Evolutionary conservation across 139 green algal species (phyloP).

Genomic region (Asterochloris sp.): DNA sequence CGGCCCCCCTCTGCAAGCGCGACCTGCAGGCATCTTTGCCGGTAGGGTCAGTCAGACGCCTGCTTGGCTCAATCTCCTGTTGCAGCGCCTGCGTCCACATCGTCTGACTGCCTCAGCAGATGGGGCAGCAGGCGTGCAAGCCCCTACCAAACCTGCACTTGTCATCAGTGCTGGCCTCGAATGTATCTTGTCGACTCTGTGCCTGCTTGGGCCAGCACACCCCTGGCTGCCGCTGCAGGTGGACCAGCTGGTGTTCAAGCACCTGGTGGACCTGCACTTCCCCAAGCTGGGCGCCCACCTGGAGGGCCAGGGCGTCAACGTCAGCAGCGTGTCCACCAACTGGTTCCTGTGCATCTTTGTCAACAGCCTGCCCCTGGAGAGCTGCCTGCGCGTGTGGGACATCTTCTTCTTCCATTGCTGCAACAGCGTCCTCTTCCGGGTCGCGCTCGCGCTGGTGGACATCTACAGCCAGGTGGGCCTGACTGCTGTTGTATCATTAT

Average conservation of each 20-base stretch:
- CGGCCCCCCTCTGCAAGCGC: too few relatives aligned
- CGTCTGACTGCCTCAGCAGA: neutral
- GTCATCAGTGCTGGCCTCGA: neutral
- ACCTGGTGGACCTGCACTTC: slow-evolving; percentile 63
- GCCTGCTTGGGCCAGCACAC: neutral
- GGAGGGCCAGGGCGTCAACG: slow-evolving; percentile 54
- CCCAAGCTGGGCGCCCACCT: slow-evolving; percentile 55
- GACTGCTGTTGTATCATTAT: neutral
- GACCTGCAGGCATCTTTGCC: neutral
- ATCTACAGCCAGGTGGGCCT: slow-evolving; percentile 51
- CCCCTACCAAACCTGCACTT: neutral
- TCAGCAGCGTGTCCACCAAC: slow-evolving; percentile 44
- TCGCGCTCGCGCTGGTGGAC: slow-evolving; percentile 71
- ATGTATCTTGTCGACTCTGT: neutral
- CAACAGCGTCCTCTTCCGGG: slow-evolving; percentile 69
- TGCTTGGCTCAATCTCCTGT: neutral
- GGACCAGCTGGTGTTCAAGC: slow-evolving; percentile 37
- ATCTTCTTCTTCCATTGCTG: slow-evolving; percentile 70
- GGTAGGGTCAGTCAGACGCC: neutral
- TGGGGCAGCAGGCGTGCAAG: neutral
- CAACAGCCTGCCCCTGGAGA: slow-evolving; percentile 84
- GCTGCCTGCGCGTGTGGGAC: slow-evolving; percentile 81
- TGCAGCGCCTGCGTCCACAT: neutral
- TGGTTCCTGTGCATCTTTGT: slow-evolving; percentile 92
- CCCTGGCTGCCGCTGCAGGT: slow-evolving; percentile 11